Evolutionary conservation across 2,329 filamentous ascomycete genomes (phyloP), one percentile per base, ranked within the genome.

Genomic region (Myriosclerotinia scirpicola): DNA sequence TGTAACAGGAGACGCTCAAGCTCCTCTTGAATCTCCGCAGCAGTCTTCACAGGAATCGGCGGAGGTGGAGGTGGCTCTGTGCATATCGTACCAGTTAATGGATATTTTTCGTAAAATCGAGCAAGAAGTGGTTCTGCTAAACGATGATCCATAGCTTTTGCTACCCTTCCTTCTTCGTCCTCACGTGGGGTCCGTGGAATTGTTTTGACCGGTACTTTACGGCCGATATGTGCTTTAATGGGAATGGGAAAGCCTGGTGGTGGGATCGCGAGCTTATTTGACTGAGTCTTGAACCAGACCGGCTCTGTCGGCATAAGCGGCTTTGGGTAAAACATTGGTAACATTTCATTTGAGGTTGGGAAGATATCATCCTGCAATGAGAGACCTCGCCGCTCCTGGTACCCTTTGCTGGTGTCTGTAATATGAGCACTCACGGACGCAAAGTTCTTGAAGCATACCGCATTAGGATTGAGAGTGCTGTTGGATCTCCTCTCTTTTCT

Each of bases 81-180:
- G n/a, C 68, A 68, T 14, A 54, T 38, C 36, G 67, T 71, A 56
- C 76, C 76, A 38, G 76, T 77, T 62, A 73, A 64, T 44, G 76
- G 76, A 68, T 75, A 77, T 42, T 73, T 76, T 38, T 68, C 69
- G 4, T 58, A 68, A 52, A 76, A 76, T 8, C 69, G 67, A 26
- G 71, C 66, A 48, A 76, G 56, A 40, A 75, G 58, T 26, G 65
- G 68, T 30, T 69, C 54, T n/a, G 69, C 70, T 71, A 73, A 71
- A n/a, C 58, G 64, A 30, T 63, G 59, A 48, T 72, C 67, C 56
- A 75, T 68, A 5, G 65, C 65, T 26, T 69, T 60, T 8, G 73
- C 73, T 30, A 65, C 68, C 53, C 73, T 70, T 12, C 73, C 71
- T 20, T 65, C 44, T 42, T 68, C 73, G 34, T 69, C 63, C n/a